Evolutionary conservation across 2,329 filamentous ascomycete species (phyloP), one percentile per base, ranked within the genome.

Genomic region (Erysiphe pulchra): DNA sequence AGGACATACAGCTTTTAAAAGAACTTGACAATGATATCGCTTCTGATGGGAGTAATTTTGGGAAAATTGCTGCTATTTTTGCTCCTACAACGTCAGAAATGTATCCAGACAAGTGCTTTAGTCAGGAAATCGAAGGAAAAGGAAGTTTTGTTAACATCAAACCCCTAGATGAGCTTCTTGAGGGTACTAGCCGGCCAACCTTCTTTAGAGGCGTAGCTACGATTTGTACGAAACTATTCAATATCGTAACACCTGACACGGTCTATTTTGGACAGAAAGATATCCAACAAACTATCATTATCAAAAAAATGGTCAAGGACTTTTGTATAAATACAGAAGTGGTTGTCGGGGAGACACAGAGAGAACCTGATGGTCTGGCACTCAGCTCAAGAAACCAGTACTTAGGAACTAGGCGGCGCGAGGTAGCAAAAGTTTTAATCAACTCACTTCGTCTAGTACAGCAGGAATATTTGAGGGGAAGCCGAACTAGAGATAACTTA

Each of bases 201-300:
- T 98, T 98, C 62, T 98, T 98, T 63, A 72, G 90, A 43, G 90
- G 90, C 36, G 90, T 98, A 32, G 86, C 90, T 17, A 98, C 90
- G 1, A 80, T 98, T 1, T 94, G 86, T 64, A 90, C 87, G 73
- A 98, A 92, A 63, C 64, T 92, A 13, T 87, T 92, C 63, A 86
- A 86, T 56, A 81, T 85, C 46, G 76, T 83, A 41, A 69, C 74
- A 51, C 79, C 83, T 4, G 78, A 86, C 47, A 71, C 71, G 40
- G 82, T 84, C 5, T 90, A 93, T 63, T 94, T 98, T 65, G 90
- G 90, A 4, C 90, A 95, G 61, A 98, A 98, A 64, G 90, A 98
- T 60, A 75, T 94, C 17, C 90, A 98, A 65, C 90, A 98, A 63
- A 92, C 85, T 0, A 81, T 92, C 16, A 73, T 98, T 11, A 81